Evolutionary conservation across 2,329 filamentous ascomycete genomes (phyloP).

Genomic region (Talaromyces atroroseus): DNA sequence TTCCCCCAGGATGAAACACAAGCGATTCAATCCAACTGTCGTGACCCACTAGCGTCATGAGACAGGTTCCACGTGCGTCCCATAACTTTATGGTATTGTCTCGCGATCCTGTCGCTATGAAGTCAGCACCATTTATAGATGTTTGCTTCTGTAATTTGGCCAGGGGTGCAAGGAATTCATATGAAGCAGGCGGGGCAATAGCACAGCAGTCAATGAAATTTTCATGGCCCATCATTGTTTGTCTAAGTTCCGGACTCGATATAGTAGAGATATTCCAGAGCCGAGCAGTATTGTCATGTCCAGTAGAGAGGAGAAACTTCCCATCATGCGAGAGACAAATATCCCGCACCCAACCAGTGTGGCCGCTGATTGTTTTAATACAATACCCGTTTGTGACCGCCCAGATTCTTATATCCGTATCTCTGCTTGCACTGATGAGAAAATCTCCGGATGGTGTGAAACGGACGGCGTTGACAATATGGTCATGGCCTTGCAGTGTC

Average conservation of each 20-base stretch:
- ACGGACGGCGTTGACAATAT: conserved; percentile 80
- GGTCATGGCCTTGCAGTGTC: conserved; percentile 84
- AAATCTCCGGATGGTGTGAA: conserved; percentile 86
- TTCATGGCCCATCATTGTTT: conserved; percentile 79
- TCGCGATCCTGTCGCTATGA: conserved; percentile 79
- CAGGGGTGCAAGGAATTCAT: conserved; percentile 68
- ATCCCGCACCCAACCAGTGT: conserved; percentile 86
- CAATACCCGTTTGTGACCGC: conserved; percentile 91
- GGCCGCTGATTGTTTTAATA: conserved; percentile 80
- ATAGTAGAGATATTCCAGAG: conserved; percentile 74
- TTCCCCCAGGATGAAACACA: conserved; percentile 86
- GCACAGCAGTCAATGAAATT: conserved; percentile 81
- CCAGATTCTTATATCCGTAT: conserved; percentile 83
- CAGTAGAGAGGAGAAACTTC: conserved; percentile 73
- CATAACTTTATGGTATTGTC: conserved; percentile 90
- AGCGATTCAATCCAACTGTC: conserved; percentile 90
- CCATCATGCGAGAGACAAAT: conserved; percentile 79
- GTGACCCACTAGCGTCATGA: conserved; percentile 80
- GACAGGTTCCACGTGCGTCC: conserved; percentile 76
- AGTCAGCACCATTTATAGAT: conserved; percentile 68
- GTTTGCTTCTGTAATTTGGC: conserved; percentile 82
- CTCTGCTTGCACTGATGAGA: conserved; percentile 77
- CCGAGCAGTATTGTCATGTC: conserved; percentile 73
- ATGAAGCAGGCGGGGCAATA: conserved; percentile 73
- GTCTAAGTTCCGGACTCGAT: conserved; percentile 59